These are phyloP conservation scores for Cyberlindnera saturnus DNA, from an alignment of 805 yeast species.

Conservation along the genomic window DNA sequence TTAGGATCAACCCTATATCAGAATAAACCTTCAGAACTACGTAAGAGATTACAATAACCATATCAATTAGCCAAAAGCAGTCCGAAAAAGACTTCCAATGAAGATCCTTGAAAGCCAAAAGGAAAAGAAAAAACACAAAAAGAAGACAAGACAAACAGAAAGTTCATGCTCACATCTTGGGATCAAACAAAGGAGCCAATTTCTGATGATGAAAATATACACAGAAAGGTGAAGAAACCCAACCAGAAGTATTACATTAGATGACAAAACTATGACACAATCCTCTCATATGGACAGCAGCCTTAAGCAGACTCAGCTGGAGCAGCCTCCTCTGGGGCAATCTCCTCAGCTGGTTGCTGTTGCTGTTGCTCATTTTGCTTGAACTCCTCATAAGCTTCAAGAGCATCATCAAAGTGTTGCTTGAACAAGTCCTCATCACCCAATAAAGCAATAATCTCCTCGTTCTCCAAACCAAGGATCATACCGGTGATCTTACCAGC, in stretches of 20 bases:
- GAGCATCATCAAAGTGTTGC: constrained; percentile 90
- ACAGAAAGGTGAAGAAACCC: neutral
- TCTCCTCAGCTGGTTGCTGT: constrained; percentile 10
- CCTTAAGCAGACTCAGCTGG: constrained; percentile 13
- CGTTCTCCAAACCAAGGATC: constrained; percentile 92
- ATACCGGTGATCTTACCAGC: constrained; percentile 99
- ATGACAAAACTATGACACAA: neutral
- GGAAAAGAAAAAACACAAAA: neutral
- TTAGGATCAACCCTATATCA: too few relatives aligned
- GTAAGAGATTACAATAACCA: neutral
- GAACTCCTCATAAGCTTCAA: constrained; percentile 89
- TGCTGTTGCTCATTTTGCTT: constrained; percentile 33
- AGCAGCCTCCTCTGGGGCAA: constrained; percentile 12
- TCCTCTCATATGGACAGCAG: neutral
- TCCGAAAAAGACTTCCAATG: neutral
- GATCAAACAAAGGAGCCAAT: neutral
- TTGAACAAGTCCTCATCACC: constrained; percentile 87
- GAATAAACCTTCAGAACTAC: neutral
- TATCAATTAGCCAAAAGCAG: constrained; percentile 2
- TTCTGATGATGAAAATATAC: neutral
- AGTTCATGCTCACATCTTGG: neutral
- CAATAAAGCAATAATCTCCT: constrained; percentile 81
- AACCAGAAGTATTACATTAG: neutral
- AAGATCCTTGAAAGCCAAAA: neutral
- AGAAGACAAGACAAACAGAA: neutral